Base-by-base conservation (phyloP, 371 early-diverging fungal species). In the Syncephalastrum sp. region DNA sequence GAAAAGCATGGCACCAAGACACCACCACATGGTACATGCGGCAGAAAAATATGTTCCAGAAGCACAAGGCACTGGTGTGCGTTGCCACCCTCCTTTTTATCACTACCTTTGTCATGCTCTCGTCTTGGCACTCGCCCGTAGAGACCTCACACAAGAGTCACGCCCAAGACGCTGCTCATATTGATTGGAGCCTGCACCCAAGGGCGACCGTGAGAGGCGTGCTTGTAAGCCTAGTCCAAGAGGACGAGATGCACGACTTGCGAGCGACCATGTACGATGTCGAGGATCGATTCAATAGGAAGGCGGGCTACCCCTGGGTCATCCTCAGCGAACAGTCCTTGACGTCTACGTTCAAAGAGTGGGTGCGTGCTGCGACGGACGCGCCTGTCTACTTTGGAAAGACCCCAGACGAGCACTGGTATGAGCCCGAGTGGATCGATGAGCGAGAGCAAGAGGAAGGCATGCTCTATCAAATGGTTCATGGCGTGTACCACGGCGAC, bases 351-450 rank as follows among this genome's bases (percentile, higher is more conserved):
- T 76, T 73, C 51, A 59, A 64, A 19, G 56, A 61, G 14, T 56
- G 63, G 54, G 50, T 67, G 3, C 33, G 43, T 1, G 24, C 54
- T 15, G 44, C 60, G 8, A 59, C 63, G 6, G 33, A 42, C 1
- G 46, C 58, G 13, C 62, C 59, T 1, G 68, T 76, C 1, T 64
- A 61, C 29, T 76, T 76, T 61, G 77, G 71, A 1, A 58, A 61
- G 16, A 67, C 64, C 13, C 65, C 67, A 10, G 42, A 61, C 4
- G 51, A 61, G 24, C 61, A 67, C 16, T 76, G 67, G 64, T 56
- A 72, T 5, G 72, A 76, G 14, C 77, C 77, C 0, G 46, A 58
- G 12, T 70, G 65, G 62, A 56, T 76, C 8, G 69, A 76, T 64
- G 58, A 56, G 23, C 63, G 67, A 49, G 49, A 23, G 19, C 63